Evolutionary conservation across 495 filamentous ascomycete species (phyloP).

Genomic region (Platismatia glauca): DNA sequence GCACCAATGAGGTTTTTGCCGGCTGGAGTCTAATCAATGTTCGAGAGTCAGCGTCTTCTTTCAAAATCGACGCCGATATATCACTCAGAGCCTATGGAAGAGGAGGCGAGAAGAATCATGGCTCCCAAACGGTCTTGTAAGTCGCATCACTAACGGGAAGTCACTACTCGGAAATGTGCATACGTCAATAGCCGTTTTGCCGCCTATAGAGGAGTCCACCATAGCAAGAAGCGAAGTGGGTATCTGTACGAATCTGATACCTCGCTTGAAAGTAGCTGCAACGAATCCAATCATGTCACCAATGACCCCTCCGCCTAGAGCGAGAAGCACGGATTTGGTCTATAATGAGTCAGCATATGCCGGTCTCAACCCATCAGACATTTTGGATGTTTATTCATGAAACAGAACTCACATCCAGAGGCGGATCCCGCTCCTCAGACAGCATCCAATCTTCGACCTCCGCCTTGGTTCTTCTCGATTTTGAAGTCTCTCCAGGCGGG

Average conservation of each 20-base stretch:
- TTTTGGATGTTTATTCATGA: not conserved
- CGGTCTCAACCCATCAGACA: not conserved
- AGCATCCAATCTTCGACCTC: conserved; percentile 98
- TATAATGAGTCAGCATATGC: conserved; percentile 48
- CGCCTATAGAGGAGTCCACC: conserved; percentile 97
- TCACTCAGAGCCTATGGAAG: not conserved
- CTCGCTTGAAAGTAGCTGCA: conserved; percentile 95
- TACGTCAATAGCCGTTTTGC: conserved; percentile 89
- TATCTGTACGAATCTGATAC: conserved; percentile 91
- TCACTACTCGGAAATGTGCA: not conserved
- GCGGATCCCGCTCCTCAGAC: conserved; percentile 51
- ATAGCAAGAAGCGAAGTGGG: conserved; percentile 91
- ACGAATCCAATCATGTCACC: conserved; percentile 97
- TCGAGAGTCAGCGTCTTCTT: not conserved
- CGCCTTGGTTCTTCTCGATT: conserved; percentile 84
- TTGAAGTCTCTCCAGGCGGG: conserved; percentile 85
- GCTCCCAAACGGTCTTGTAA: not conserved
- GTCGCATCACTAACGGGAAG: not conserved
- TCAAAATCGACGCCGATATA: not conserved
- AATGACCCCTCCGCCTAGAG: conserved; percentile 94
- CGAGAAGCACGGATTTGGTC: conserved; percentile 88
- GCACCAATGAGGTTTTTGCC: conserved; percentile 95
- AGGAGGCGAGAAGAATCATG: not conserved
- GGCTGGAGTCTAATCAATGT: conserved; percentile 42
- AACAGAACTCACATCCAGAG: conserved; percentile 12